Conservation (phyloP, 2,329 filamentous ascomycete genomes). For the Pyrenochaeta sp. region DNA sequence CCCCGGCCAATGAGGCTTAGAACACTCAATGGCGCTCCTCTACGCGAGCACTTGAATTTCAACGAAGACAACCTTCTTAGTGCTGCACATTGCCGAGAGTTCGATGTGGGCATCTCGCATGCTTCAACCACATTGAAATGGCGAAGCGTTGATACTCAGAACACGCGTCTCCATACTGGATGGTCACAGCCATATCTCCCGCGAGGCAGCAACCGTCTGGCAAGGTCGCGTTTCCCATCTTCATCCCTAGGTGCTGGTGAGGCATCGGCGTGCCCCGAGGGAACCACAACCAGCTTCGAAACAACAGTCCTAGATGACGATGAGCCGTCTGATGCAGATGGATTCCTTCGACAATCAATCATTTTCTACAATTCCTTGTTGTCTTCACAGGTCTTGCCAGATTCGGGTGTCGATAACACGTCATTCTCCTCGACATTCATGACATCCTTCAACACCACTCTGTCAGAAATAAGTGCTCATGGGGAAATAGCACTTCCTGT, state of each 20-base stretch:
- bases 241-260: constrained; percentile 22
- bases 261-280: constrained; percentile 10
- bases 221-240: constrained; percentile 18
- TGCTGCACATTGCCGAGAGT: constrained; percentile 54
- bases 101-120: constrained; percentile 26
- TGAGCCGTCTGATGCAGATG: constrained; percentile 20
- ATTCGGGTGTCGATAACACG: constrained; percentile 35
- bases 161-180: constrained; percentile 31
- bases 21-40: constrained; percentile 69
- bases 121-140: constrained; percentile 30
- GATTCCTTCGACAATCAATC: constrained; percentile 80
- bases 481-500: constrained; percentile 18
- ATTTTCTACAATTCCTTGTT: constrained; percentile 70
- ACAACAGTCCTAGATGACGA: constrained; percentile 31
- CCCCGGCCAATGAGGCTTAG: constrained; percentile 50
- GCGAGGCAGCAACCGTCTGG: constrained; percentile 3
- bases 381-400: constrained; percentile 62
- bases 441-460: constrained; percentile 45
- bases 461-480: constrained; percentile 30
- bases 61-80: constrained; percentile 59
- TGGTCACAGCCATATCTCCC: constrained; percentile 45
- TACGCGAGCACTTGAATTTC: constrained; percentile 63
- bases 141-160: constrained; percentile 28
- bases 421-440: constrained; percentile 45
- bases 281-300: constrained; percentile 33